phyloP scores from a whole-genome alignment of 257 asterid genomes.

The Solanum microdontum region DNA sequence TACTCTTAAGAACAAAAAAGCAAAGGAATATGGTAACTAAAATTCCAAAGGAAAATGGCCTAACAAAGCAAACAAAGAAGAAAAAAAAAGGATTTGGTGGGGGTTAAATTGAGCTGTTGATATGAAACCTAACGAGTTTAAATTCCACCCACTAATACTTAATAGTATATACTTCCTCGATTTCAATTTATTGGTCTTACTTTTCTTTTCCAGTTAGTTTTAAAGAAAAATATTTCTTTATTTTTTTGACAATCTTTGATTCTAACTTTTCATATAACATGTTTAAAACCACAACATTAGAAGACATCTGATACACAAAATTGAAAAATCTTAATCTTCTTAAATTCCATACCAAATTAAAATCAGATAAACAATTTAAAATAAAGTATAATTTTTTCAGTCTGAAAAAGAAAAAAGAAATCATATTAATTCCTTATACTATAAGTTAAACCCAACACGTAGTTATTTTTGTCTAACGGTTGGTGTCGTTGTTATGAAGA shows the following conservation, averaged over 20 bases:
- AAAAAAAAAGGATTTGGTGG: not conserved
- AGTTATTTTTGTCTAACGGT: not conserved
- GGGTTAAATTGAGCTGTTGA: not conserved
- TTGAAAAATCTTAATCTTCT: too few relatives aligned
- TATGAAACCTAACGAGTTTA: not conserved
- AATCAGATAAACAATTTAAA: not conserved
- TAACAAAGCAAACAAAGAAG: not conserved
- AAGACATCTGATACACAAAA: too few relatives aligned
- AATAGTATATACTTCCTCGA: not conserved
- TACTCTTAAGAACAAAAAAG: not conserved
- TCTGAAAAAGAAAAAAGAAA: not conserved
- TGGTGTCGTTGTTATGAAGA: not conserved
- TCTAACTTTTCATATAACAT: not conserved
- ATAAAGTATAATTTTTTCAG: not conserved
- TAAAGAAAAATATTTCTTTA: accelerated
- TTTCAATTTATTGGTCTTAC: too few relatives aligned
- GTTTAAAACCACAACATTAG: accelerated
- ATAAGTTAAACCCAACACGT: not conserved
- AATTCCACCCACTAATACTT: not conserved
- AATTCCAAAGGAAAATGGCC: not conserved
- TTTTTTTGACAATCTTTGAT: not conserved
- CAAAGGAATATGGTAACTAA: not conserved
- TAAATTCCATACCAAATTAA: not conserved
- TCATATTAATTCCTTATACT: not conserved
- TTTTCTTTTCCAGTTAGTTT: not conserved